phyloP scores from a whole-genome alignment of 108 stramenopile species.

The Nannochloropsis oceanica region DNA sequence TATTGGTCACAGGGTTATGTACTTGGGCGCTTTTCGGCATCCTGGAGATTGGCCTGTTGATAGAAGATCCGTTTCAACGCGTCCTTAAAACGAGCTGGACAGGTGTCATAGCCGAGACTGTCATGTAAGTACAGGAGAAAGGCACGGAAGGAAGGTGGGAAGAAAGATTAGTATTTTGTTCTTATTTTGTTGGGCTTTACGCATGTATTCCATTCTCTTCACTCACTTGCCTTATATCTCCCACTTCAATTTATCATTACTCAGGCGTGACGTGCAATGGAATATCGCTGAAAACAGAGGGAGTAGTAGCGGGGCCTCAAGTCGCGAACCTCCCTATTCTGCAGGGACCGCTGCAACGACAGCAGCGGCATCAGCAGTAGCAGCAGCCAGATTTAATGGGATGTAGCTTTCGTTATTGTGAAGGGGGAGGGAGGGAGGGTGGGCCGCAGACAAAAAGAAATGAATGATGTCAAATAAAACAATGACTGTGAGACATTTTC shows the following conservation, averaged over 20 bases:
- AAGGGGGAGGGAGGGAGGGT: neutral
- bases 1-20: constrained; percentile 56
- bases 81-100: neutral
- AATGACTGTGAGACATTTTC: too few relatives aligned
- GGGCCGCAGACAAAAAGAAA: neutral
- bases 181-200: neutral
- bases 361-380: too few relatives aligned
- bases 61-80: constrained; percentile 75
- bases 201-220: neutral
- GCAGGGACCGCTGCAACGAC: too few relatives aligned
- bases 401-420: too few relatives aligned
- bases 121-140: neutral
- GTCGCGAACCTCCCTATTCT: too few relatives aligned
- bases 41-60: constrained; percentile 76
- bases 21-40: constrained; percentile 85
- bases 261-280: neutral
- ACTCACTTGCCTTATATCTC: neutral
- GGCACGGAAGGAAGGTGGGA: neutral
- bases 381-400: too few relatives aligned
- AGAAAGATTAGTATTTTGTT: neutral
- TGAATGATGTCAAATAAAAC: too few relatives aligned
- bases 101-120: neutral
- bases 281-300: neutral
- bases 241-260: neutral
- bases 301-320: neutral